Evolutionary conservation across 352 stramenopile species (phyloP), one percentile per base, ranked within the genome.

Genomic region (Pythium rhizo-oryzae): DNA sequence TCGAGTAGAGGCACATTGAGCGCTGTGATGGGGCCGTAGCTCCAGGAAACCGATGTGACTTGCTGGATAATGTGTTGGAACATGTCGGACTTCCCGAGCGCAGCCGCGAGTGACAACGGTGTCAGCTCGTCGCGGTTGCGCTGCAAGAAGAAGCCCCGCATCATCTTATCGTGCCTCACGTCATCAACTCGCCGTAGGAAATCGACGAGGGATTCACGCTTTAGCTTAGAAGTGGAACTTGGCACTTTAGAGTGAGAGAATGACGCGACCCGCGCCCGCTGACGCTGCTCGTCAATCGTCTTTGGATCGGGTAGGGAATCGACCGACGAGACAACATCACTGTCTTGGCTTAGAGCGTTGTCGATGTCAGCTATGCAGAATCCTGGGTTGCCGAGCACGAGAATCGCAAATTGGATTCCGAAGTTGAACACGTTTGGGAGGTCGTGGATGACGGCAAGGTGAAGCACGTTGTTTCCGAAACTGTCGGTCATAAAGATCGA

Each of bases 381-480:
- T 0, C 25, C 35, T 3, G 53, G 35, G 23, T 65, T 58, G 18
- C 41, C 63, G 6, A 89, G 58, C 41, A 76, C 25, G 13, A 41
- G 73, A 58, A 87, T 89, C 16, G 79, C 80, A 50, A 84, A 79
- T 21, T 68, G 69, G 19, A 91, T 62, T 5, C 77, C 78, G 62
- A 92, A 90, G 59, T 90, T 65, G 64, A 84, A 87, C 13, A 87
- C 80, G 2, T 82, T 65, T 1, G 78, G 74, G 24, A 88, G 75
- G 46, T 86, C 75, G 41, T 87, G 83, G 21, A 89, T 71, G 16
- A 89, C 81, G 28, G 80, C 77, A 21, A 91, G 62, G 37, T 91
- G 82, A 15, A 89, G 71, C 8, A 77, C 77, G 51, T 87, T 89
- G 73, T 89, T 91, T 24, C 79, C 83, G n/a, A 77, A 72, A 0